These are phyloP conservation scores for Leccinum fuscescens DNA, from an alignment of 1,284 basidiomycete species.

Conservation along the genomic window DNA sequence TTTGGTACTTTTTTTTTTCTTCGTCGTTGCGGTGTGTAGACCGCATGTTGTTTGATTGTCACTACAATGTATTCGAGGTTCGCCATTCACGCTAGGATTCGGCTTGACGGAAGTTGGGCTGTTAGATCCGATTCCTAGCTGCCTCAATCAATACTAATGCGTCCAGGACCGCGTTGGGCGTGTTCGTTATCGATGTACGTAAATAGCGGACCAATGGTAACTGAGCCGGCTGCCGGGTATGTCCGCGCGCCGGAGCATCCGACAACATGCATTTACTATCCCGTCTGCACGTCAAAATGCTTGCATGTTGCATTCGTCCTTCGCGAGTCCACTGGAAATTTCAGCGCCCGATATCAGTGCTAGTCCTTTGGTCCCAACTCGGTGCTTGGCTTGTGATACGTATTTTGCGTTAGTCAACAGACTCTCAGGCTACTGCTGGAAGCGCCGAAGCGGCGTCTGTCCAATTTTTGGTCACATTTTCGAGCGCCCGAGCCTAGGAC, in stretches of 20 bases:
- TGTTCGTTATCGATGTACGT: too few relatives aligned
- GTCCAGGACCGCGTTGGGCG: too few relatives aligned
- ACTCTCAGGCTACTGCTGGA: not conserved
- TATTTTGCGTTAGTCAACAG: not conserved
- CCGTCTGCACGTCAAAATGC: too few relatives aligned
- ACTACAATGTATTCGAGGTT: not conserved
- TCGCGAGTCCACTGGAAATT: not conserved
- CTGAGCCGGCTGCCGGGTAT: not conserved
- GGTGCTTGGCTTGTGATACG: not conserved
- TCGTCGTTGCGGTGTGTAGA: not conserved
- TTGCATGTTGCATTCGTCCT: not conserved
- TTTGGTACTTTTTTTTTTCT: not conserved
- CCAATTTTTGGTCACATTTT: not conserved
- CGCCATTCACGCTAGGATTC: not conserved
- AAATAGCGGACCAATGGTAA: too few relatives aligned
- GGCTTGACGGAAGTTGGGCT: too few relatives aligned
- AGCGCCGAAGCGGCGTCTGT: not conserved
- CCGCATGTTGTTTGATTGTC: not conserved
- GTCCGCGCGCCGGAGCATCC: not conserved
- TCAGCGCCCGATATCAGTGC: too few relatives aligned
- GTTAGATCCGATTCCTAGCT: too few relatives aligned
- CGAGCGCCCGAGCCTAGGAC: not conserved
- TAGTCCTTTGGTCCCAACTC: too few relatives aligned
- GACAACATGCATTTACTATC: not conserved
- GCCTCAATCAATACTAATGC: too few relatives aligned